phyloP scores from a whole-genome alignment of 495 filamentous ascomycete species.

The Aspergillus ostianus region DNA sequence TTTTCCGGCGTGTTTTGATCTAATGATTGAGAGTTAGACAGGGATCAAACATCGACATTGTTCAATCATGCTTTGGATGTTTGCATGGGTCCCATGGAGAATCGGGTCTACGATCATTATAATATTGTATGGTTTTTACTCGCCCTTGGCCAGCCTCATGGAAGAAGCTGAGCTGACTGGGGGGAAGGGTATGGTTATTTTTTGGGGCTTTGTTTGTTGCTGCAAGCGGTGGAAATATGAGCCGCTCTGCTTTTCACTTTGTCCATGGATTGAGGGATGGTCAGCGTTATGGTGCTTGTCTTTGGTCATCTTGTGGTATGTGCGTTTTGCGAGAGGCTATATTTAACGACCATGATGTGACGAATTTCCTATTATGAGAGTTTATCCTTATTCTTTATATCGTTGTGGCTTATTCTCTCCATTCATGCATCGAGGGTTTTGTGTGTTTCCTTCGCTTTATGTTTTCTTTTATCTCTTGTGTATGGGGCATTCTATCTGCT shows the following conservation, averaged over 20 bases:
- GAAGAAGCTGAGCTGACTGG: neutral
- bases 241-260: constrained; percentile 17
- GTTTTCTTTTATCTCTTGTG: constrained; percentile 3
- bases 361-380: constrained; percentile 42
- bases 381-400: constrained; percentile 18
- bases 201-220: constrained; percentile 2
- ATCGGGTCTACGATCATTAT: constrained; percentile 12
- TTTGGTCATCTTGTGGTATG: constrained; percentile 22
- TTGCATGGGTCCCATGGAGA: neutral
- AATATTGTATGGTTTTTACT: neutral
- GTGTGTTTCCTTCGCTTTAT: constrained; percentile 3
- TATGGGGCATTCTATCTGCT: constrained; percentile 9
- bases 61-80: constrained; percentile 1
- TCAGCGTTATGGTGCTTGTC: constrained; percentile 23
- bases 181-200: constrained; percentile 15
- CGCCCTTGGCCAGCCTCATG: constrained; percentile 1
- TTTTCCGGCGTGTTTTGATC: constrained; percentile 5
- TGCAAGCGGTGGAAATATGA: constrained; percentile 5
- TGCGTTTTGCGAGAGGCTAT: constrained; percentile 25
- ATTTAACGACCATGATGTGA: constrained; percentile 49
- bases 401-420: constrained; percentile 21
- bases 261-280: constrained; percentile 19
- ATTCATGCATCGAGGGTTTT: constrained; percentile 15
- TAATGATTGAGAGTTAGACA: constrained; percentile 14
- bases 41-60: constrained; percentile 1